Evolutionary conservation across 306 rosid genomes (phyloP), one percentile per base, ranked within the genome.

Genomic region (Bauhinia variegata): DNA sequence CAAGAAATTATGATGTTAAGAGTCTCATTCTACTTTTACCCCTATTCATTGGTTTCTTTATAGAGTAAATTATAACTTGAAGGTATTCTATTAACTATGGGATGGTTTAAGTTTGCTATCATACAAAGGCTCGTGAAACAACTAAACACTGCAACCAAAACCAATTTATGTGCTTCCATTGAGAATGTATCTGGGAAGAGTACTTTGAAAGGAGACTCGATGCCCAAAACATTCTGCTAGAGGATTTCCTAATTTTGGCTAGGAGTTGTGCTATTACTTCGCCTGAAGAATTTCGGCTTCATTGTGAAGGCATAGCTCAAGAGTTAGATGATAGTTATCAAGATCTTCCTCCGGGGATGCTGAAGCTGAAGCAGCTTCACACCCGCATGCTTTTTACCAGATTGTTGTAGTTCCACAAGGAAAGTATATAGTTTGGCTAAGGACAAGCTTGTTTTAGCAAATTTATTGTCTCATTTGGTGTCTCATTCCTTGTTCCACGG

Each of bases 321-420:
- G 99, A 93, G 32, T 90, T 93, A 84, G 99, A 93, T 79, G 99
- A 93, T 80, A 88, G 87, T n/a, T n/a, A n/a, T n/a, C n/a, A n/a
- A n/a, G n/a, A n/a, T n/a, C n/a, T n/a, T n/a, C n/a, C n/a, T n/a
- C 96, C 91, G 3, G 99, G 99, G 72, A 79, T 77, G n/a, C n/a
- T n/a, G n/a, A n/a, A n/a, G 76, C 84, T 93, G 70, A 93, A 93
- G 85, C 95, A 86, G 79, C 99, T 93, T 75, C 99, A 93, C 69
- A 93, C 99, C 36, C 81, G 89, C 52, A 93, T 93, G 95, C 95
- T 93, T 65, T 93, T 93, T 78, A 90, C 99, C 23, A 82, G 99
- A 65, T 75, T 93, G 73, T 75, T 93, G 82, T 97, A 93, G 79
- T 93, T 90, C 77, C 99, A 93, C 73, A 93, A 93, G 82, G 99